phyloP scores from a whole-genome alignment of 192 early-diverging fungal genomes.

The Chytriomyces confervae region DNA sequence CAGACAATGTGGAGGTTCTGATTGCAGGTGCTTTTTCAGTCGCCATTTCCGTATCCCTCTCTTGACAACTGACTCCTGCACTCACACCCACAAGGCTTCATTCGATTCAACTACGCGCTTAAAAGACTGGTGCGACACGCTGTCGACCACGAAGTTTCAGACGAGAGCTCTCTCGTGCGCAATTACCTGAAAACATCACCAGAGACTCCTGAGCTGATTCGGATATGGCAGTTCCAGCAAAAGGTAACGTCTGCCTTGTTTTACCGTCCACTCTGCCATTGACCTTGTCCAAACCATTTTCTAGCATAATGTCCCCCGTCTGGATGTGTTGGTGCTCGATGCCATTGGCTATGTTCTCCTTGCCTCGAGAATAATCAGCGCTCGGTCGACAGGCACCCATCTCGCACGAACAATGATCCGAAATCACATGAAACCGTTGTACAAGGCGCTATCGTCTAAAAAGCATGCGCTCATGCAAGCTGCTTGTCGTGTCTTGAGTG shows the following conservation, averaged over 20 bases:
- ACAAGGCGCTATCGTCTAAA: conserved; percentile 66
- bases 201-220: conserved; percentile 63
- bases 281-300: background rate
- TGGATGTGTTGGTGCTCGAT: conserved; percentile 65
- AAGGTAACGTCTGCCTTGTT: conserved; percentile 36
- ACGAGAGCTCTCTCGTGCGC: conserved; percentile 43
- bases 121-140: conserved; percentile 26
- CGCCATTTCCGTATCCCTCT: background rate
- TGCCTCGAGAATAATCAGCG: conserved; percentile 49
- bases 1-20: conserved; percentile 41
- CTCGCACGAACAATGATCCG: conserved; percentile 62
- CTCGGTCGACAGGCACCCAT: conserved; percentile 38
- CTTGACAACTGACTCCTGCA: background rate
- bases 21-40: conserved; percentile 11
- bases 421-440: conserved; percentile 69
- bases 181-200: conserved; percentile 65
- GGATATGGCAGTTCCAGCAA: conserved; percentile 70
- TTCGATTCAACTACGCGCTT: conserved; percentile 37
- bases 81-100: conserved; percentile 24
- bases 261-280: background rate
- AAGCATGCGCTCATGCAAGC: conserved; percentile 65
- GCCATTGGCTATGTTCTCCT: conserved; percentile 65
- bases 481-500: conserved; percentile 65
- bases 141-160: conserved; percentile 50
- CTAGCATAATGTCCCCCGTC: conserved; percentile 57